These are phyloP conservation scores for Metschnikowia rubicola DNA, from an alignment of 805 yeast species.

Conservation along the genomic window DNA sequence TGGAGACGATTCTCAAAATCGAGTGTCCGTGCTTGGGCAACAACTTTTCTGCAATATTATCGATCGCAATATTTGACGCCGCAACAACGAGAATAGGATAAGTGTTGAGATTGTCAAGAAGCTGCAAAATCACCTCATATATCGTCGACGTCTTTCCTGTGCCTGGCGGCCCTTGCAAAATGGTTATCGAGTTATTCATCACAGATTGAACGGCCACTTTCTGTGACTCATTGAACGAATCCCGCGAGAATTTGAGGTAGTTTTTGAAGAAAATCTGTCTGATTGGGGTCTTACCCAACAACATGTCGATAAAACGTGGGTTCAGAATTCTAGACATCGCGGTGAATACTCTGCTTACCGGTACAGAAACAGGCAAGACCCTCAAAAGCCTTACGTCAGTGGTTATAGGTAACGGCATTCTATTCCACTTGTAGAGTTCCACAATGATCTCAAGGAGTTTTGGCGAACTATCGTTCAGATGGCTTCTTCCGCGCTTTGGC, in stretches of 20 bases:
- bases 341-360: constrained; percentile 58
- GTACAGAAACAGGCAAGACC: constrained; percentile 60
- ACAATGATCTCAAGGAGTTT: constrained; percentile 43
- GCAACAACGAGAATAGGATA: constrained; percentile 71
- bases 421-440: constrained; percentile 59
- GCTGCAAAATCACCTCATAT: constrained; percentile 46
- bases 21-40: constrained; percentile 47
- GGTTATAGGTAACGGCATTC: constrained; percentile 44
- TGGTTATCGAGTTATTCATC: constrained; percentile 47
- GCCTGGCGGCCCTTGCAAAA: constrained; percentile 43
- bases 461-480: constrained; percentile 9
- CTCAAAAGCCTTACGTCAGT: constrained; percentile 35
- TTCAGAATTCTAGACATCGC: constrained; percentile 63
- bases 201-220: constrained; percentile 51
- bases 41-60: constrained; percentile 70
- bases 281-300: constrained; percentile 53
- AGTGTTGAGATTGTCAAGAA: constrained; percentile 51
- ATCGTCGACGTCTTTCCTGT: constrained; percentile 46
- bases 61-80: constrained; percentile 73
- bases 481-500: constrained; percentile 9
- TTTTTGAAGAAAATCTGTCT: constrained; percentile 57
- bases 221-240: constrained; percentile 56
- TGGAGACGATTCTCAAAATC: constrained; percentile 56
- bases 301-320: constrained; percentile 48
- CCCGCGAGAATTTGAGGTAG: constrained; percentile 46